Evolutionary conservation across 768 basidiomycete genomes (phyloP), one percentile per base, ranked within the genome.

Genomic region (Tylopilus intermedius): DNA sequence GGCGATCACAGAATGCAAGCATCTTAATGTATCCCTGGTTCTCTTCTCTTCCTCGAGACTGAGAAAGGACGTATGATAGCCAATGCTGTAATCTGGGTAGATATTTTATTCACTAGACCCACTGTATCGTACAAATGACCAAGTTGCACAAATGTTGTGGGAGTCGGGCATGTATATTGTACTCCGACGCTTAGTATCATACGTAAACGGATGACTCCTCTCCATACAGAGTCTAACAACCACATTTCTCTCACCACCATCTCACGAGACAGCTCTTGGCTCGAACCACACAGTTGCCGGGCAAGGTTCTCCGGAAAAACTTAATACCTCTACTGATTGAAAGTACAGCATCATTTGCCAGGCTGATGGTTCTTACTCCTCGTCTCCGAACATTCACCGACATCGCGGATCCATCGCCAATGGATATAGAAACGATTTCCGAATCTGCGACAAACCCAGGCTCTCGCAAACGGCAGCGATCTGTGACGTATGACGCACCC

Each of bases 401-500:
- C 58, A 68, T 63, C 55, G 48, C 54, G 27, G 66, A 69, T 62
- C 61, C 68, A 57, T 66, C 52, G 33, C 53, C 66, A 30, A 71
- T 71, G 69, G 69, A 71, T 49, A 47, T 64, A 32, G 68, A 71
- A 48, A 56, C 48, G 22, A 38, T 26, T 47, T 59, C 58, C 53
- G 69, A 69, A 51, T 58, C 57, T 51, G 60, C 56, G 45, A 32
- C 62, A 55, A 62, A 63, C 53, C 47, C 59, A 39, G 51, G 51
- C 40, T 62, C 64, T 42, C 65, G 73, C 65, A 77, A 76, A 60
- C 74, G 73, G 48, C 67, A 70, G 48, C 69, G 68, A 53, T 67
- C 71, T 48, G 43, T 62, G 54, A 70, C 64, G 51, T 62, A 62
- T 51, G 62, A 64, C 53, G 63, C 55, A 48, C 54, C 55, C 15